Evolutionary conservation across 2,329 filamentous ascomycete genomes (phyloP).

Genomic region (Ceratocystis eucalypticola): DNA sequence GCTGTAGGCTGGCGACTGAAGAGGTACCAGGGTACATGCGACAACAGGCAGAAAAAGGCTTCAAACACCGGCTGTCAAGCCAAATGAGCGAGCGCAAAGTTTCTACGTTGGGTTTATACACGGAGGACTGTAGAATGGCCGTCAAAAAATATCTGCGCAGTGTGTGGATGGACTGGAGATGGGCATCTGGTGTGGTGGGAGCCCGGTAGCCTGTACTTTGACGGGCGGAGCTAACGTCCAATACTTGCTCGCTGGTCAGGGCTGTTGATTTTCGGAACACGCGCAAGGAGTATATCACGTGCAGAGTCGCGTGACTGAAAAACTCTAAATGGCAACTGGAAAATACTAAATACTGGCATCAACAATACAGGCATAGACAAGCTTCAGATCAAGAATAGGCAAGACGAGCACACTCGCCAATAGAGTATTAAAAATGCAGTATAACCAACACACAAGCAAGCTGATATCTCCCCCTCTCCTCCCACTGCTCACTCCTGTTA

Average conservation of each 20-base stretch:
- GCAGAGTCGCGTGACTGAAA: not conserved
- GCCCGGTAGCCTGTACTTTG: constrained; percentile 1
- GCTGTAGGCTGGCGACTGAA: not conserved
- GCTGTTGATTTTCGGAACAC: not conserved
- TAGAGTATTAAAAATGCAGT: too few relatives aligned
- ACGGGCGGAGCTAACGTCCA: constrained; percentile 6
- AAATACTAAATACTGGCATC: not conserved
- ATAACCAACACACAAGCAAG: not conserved
- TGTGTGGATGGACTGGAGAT: not conserved
- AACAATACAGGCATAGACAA: too few relatives aligned
- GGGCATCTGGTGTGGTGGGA: not conserved
- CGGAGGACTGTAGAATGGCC: not conserved
- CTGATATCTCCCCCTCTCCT: not conserved
- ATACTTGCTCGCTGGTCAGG: not conserved
- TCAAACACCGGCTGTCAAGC: not conserved
- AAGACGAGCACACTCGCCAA: not conserved
- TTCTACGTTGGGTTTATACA: not conserved
- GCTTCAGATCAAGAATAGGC: not conserved
- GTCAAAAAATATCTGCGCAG: not conserved
- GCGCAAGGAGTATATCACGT: not conserved
- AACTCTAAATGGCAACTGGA: not conserved
- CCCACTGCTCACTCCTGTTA: not conserved
- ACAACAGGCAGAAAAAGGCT: not conserved
- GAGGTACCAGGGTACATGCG: constrained; percentile 12
- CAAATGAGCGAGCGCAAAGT: not conserved